Evolutionary conservation across 768 basidiomycete genomes (phyloP).

Genomic region (Xerocomellus dryophilus): DNA sequence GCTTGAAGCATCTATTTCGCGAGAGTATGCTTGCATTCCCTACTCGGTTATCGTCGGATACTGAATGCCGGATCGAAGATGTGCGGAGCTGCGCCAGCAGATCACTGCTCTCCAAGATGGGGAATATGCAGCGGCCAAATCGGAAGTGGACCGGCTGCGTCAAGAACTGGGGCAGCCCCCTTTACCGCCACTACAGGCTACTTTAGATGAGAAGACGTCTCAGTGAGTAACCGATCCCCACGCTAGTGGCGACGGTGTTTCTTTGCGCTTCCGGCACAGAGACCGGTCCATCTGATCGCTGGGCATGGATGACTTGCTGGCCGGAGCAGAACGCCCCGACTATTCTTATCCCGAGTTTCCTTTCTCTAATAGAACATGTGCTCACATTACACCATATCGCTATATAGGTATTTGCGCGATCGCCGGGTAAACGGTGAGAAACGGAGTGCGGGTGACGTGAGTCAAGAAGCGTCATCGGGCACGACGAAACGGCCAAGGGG

Average conservation of each 20-base stretch:
- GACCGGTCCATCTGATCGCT: slow-evolving; percentile 2
- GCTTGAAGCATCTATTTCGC: slow-evolving; percentile 60
- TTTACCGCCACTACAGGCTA: slow-evolving; percentile 66
- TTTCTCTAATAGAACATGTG: slow-evolving; percentile 9
- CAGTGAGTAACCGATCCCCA: slow-evolving; percentile 40
- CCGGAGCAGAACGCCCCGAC: neutral
- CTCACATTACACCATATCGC: slow-evolving; percentile 11
- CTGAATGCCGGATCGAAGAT: slow-evolving; percentile 40
- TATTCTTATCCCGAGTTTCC: slow-evolving; percentile 1
- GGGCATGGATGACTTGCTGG: neutral
- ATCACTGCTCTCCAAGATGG: slow-evolving; percentile 68
- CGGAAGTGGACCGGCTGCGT: slow-evolving; percentile 73
- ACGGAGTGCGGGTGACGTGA: slow-evolving; percentile 25
- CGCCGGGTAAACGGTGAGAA: slow-evolving; percentile 53
- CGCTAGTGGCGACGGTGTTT: slow-evolving; percentile 5
- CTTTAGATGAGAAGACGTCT: slow-evolving; percentile 65
- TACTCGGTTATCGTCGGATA: neutral
- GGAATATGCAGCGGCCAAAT: slow-evolving; percentile 71
- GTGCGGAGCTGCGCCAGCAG: slow-evolving; percentile 61
- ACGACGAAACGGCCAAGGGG: slow-evolving; percentile 57
- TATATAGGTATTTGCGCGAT: slow-evolving; percentile 56
- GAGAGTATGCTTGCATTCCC: slow-evolving; percentile 50
- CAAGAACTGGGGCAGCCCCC: slow-evolving; percentile 74
- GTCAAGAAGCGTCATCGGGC: slow-evolving; percentile 28
- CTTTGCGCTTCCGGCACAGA: slow-evolving; percentile 3